These are phyloP conservation scores for Hortiboletus flavorubellus DNA, from an alignment of 768 basidiomycete genomes.

Conservation along the genomic window DNA sequence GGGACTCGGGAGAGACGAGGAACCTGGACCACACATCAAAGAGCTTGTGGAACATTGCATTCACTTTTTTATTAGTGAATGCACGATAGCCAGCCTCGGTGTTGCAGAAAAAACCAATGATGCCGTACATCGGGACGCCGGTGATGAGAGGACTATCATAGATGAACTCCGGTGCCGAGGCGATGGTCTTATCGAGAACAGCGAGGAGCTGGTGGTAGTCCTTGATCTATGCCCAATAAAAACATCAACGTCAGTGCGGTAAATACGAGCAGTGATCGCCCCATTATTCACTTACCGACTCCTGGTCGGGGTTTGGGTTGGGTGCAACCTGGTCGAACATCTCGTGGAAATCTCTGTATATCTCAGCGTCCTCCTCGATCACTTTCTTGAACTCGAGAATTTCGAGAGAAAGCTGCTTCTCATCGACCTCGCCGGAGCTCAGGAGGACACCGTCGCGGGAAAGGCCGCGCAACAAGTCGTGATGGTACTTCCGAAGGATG, in stretches of 20 bases:
- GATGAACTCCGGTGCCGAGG: conserved; percentile 8
- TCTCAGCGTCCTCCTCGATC: conserved; percentile 20
- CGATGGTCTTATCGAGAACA: conserved; percentile 10
- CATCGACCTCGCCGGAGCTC: conserved; percentile 3
- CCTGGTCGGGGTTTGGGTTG: background rate
- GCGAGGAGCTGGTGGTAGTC: conserved; percentile 6
- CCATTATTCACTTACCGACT: conserved; percentile 4
- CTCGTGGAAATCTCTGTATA: conserved; percentile 23
- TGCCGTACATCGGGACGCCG: conserved; percentile 19
- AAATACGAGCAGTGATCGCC: background rate
- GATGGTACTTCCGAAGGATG: conserved; percentile 2
- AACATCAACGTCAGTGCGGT: background rate
- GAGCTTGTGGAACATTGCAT: conserved; percentile 44
- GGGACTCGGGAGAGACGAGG: conserved; percentile 43
- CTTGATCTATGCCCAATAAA: background rate
- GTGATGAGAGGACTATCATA: conserved; percentile 17
- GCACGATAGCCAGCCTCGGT: conserved; percentile 20
- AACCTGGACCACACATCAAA: conserved; percentile 49
- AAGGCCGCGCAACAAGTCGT: conserved; percentile 28
- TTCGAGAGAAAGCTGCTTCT: conserved; percentile 8
- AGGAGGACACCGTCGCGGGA: conserved; percentile 12
- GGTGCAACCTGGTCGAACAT: conserved; percentile 21
- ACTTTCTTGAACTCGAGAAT: conserved; percentile 23
- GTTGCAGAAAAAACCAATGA: conserved; percentile 21
- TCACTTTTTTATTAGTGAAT: conserved; percentile 38